phyloP scores from a whole-genome alignment of 768 basidiomycete genomes.

The Boletus sensibilis region DNA sequence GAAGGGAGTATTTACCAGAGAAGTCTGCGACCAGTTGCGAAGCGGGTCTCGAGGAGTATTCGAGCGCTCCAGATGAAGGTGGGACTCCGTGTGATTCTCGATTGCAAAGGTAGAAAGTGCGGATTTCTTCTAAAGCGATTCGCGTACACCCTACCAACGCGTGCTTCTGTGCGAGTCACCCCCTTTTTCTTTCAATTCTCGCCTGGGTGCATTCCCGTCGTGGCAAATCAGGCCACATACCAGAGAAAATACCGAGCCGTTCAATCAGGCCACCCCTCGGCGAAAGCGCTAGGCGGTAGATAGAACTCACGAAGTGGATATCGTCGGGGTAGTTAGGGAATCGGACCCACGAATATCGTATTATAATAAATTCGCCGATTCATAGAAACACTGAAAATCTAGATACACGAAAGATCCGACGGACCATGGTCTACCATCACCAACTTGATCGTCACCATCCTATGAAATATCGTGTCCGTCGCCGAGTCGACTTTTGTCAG shows the following conservation, averaged over 20 bases:
- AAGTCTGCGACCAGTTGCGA: constrained; percentile 1
- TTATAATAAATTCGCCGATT: neutral
- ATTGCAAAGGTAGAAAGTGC: neutral
- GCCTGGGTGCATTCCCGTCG: neutral
- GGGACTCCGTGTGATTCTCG: constrained; percentile 4
- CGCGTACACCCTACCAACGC: constrained; percentile 3
- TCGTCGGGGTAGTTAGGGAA: constrained; percentile 9
- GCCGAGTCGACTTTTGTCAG: neutral
- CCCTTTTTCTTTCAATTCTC: neutral
- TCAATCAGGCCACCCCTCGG: neutral
- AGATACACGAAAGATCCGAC: neutral
- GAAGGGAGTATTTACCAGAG: neutral
- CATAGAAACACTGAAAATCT: neutral
- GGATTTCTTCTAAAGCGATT: neutral
- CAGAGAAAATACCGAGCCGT: neutral
- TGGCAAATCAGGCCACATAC: too few relatives aligned
- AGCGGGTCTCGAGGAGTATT: neutral
- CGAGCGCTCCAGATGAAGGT: constrained; percentile 1
- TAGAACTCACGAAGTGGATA: neutral
- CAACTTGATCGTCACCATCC: neutral
- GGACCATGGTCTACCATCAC: neutral
- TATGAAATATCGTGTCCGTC: neutral
- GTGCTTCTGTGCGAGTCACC: neutral
- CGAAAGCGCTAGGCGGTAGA: neutral
- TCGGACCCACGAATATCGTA: neutral